These are phyloP conservation scores for Vitis riparia DNA, from an alignment of 164 flowering plant species.

Conservation along the genomic window DNA sequence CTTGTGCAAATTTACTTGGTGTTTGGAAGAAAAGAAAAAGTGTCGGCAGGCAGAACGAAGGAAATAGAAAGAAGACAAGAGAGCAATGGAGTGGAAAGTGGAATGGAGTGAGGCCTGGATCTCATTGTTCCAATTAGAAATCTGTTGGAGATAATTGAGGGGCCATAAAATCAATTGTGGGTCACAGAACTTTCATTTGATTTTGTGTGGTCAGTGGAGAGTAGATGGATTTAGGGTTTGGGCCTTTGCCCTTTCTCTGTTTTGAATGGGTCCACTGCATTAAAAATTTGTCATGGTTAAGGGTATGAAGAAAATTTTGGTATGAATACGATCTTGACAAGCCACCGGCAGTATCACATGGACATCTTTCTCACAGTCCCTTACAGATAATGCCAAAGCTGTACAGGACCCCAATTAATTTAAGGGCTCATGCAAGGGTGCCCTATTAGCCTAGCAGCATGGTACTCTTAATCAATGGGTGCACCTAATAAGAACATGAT, in stretches of 20 bases:
- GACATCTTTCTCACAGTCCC: neutral
- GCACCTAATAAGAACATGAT: too few relatives aligned
- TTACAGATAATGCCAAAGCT: neutral
- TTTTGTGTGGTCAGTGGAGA: neutral
- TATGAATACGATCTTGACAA: slow-evolving; percentile 2
- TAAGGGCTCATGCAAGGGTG: too few relatives aligned
- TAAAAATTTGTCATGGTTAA: slow-evolving; percentile 1
- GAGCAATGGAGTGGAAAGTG: too few relatives aligned
- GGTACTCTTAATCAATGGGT: too few relatives aligned
- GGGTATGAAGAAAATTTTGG: neutral
- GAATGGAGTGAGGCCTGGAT: too few relatives aligned
- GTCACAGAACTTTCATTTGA: slow-evolving; percentile 11
- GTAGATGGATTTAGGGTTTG: too few relatives aligned
- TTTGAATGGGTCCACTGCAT: slow-evolving; percentile 7
- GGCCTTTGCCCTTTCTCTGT: neutral
- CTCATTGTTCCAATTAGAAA: too few relatives aligned
- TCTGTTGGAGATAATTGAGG: neutral
- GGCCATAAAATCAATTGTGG: slow-evolving; percentile 21
- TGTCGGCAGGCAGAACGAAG: slow-evolving; percentile 22
- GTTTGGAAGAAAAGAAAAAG: slow-evolving; percentile 1
- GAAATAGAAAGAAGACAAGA: too few relatives aligned
- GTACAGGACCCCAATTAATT: neutral
- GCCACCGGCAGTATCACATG: neutral
- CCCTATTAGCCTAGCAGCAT: too few relatives aligned
- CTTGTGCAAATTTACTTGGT: neutral